Evolutionary conservation across 768 basidiomycete genomes (phyloP).

Genomic region (Agrocybe chaxingu): DNA sequence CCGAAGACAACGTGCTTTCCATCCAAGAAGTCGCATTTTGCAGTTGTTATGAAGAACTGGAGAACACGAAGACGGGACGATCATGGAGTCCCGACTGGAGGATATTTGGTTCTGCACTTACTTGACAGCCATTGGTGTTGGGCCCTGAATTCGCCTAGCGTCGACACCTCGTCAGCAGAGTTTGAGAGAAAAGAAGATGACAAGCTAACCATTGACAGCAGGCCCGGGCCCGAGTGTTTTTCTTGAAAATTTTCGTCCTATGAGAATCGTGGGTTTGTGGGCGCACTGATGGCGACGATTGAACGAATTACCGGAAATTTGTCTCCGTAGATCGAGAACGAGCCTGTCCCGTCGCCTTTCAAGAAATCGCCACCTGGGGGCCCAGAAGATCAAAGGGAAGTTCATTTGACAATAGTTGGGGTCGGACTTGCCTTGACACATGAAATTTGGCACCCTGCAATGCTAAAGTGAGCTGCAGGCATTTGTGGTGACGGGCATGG

Average conservation of each 20-base stretch:
- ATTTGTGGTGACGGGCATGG: slow-evolving; percentile 1
- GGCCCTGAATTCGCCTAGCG: slow-evolving; percentile 89
- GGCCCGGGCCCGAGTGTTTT: slow-evolving; percentile 82
- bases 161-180: not conserved
- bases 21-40: slow-evolving; percentile 93
- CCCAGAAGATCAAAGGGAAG: not conserved
- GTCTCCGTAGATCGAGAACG: slow-evolving; percentile 95
- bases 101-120: slow-evolving; percentile 18
- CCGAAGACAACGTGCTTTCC: slow-evolving; percentile 95
- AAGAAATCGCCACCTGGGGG: slow-evolving; percentile 85
- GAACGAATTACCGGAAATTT: slow-evolving; percentile 72
- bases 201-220: slow-evolving; percentile 83
- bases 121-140: slow-evolving; percentile 92
- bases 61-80: not conserved
- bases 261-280: not conserved
- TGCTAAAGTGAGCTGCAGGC: slow-evolving; percentile 12
- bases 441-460: slow-evolving; percentile 82
- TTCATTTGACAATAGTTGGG: not conserved
- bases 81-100: not conserved
- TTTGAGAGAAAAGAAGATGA: not conserved
- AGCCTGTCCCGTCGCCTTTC: slow-evolving; percentile 92
- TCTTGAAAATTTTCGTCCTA: slow-evolving; percentile 95
- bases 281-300: not conserved
- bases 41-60: slow-evolving; percentile 96
- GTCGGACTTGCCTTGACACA: slow-evolving; percentile 78